Conservation (phyloP, 2,329 filamentous ascomycete species). For the Aspergillus pseudonomiae region DNA sequence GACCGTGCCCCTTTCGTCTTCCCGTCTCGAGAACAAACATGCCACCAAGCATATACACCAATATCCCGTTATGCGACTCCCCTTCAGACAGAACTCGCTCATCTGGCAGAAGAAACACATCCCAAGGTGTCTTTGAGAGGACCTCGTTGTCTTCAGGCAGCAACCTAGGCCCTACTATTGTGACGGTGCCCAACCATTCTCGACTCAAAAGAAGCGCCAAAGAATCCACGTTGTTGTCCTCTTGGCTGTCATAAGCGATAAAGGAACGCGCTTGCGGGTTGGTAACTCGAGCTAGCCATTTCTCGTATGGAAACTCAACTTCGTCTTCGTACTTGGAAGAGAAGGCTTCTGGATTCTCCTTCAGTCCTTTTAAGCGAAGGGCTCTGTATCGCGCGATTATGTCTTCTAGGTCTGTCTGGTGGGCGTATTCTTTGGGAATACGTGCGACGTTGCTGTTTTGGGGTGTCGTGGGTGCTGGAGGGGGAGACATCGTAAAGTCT, state of each 20-base stretch:
- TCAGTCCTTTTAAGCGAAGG: constrained; percentile 7
- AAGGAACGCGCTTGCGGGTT: constrained; percentile 7
- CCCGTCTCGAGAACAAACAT: constrained; percentile 1
- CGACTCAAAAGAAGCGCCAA: not conserved
- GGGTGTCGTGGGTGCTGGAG: not conserved
- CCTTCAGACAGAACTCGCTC: not conserved
- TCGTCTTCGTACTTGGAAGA: constrained; percentile 9
- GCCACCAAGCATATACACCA: constrained; percentile 6
- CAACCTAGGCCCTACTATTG: constrained; percentile 1
- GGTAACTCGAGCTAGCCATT: constrained; percentile 5
- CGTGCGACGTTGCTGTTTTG: not conserved
- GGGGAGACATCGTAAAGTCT: not conserved
- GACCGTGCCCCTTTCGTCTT: not conserved
- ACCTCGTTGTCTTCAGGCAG: not conserved
- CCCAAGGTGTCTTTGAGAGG: constrained; percentile 1
- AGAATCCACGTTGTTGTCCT: not conserved
- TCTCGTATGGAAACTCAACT: constrained; percentile 1
- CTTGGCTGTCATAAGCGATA: not conserved
- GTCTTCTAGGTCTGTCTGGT: not conserved
- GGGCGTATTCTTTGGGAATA: not conserved
- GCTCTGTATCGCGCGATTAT: constrained; percentile 5
- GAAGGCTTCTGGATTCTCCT: constrained; percentile 9
- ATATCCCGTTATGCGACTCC: not conserved
- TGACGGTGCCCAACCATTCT: constrained; percentile 7
- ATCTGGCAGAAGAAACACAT: not conserved